phyloP scores from a whole-genome alignment of 768 basidiomycete species.

The Dentipellis sp. region DNA sequence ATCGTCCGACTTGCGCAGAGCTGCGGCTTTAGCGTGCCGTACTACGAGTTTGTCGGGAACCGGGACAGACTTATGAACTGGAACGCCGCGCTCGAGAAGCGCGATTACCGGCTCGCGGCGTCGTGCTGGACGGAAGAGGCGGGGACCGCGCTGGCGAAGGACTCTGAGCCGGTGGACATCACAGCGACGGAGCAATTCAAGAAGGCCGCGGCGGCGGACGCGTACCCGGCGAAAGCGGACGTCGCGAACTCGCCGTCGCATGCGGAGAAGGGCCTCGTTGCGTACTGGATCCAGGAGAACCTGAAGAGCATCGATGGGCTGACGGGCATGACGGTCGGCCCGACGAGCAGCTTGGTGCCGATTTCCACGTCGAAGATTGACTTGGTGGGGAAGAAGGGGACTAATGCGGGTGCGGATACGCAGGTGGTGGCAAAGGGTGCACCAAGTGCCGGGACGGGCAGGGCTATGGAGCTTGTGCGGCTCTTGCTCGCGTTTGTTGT shows the following conservation, averaged over 20 bases:
- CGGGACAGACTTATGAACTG: conserved; percentile 43
- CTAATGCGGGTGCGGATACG: background rate
- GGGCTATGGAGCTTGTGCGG: conserved; percentile 5
- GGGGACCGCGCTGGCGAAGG: background rate
- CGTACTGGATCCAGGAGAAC: conserved; percentile 48
- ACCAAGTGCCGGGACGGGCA: background rate
- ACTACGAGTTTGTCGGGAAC: conserved; percentile 46
- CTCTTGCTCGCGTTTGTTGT: conserved; percentile 22
- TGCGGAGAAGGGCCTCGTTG: conserved; percentile 36
- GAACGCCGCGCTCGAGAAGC: conserved; percentile 33
- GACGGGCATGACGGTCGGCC: conserved; percentile 32
- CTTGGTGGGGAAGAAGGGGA: background rate
- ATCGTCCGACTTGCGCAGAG: conserved; percentile 34
- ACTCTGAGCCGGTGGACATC: background rate
- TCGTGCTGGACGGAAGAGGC: conserved; percentile 2
- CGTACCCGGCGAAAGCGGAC: background rate
- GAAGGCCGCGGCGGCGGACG: background rate
- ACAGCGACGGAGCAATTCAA: background rate
- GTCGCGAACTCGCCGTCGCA: background rate
- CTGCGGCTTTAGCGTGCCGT: conserved; percentile 58
- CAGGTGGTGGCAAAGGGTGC: background rate
- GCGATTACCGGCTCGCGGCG: conserved; percentile 25
- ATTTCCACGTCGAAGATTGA: conserved; percentile 13
- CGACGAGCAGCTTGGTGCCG: conserved; percentile 8
- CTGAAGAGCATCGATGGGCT: conserved; percentile 46